These are phyloP conservation scores for Astrocystis sublimbata DNA, from an alignment of 495 filamentous ascomycete genomes.

Conservation along the genomic window DNA sequence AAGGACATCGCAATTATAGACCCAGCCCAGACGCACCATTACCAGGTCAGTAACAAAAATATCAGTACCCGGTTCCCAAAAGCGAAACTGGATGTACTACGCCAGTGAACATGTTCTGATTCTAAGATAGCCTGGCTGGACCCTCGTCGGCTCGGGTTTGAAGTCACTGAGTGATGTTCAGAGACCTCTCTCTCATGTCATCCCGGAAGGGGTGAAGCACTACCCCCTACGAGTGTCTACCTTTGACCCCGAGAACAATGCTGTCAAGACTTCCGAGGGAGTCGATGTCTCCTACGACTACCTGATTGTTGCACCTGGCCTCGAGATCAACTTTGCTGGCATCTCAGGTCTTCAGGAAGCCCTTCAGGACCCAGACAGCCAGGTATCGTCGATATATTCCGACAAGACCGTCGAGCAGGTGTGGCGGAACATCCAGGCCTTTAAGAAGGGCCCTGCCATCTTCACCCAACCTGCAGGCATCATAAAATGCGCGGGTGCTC, in stretches of 20 bases:
- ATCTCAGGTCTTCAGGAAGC: conserved; percentile 64
- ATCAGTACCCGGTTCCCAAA: not conserved
- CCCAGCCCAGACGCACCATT: conserved; percentile 65
- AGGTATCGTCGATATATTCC: conserved; percentile 65
- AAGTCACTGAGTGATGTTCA: conserved; percentile 58
- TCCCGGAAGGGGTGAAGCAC: conserved; percentile 63
- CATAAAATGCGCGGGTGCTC: conserved; percentile 70
- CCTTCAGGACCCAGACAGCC: conserved; percentile 53
- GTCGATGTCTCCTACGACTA: conserved; percentile 64
- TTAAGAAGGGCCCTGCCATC: conserved; percentile 60
- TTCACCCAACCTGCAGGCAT: conserved; percentile 69
- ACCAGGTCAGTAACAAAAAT: conserved; percentile 38
- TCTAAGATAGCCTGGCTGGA: conserved; percentile 62
- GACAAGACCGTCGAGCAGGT: conserved; percentile 63
- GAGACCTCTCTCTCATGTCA: conserved; percentile 50
- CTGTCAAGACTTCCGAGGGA: conserved; percentile 58
- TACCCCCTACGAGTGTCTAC: conserved; percentile 55
- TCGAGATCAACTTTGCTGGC: conserved; percentile 55
- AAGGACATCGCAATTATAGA: conserved; percentile 70
- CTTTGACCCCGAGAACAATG: conserved; percentile 60
- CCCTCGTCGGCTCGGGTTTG: conserved; percentile 65
- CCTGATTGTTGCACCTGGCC: conserved; percentile 64
- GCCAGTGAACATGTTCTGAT: conserved; percentile 1
- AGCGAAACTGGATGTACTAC: not conserved
- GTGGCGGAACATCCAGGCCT: conserved; percentile 54